Base-by-base conservation (phyloP, 176 grass and related monocot species). In the Musa beccarii region DNA sequence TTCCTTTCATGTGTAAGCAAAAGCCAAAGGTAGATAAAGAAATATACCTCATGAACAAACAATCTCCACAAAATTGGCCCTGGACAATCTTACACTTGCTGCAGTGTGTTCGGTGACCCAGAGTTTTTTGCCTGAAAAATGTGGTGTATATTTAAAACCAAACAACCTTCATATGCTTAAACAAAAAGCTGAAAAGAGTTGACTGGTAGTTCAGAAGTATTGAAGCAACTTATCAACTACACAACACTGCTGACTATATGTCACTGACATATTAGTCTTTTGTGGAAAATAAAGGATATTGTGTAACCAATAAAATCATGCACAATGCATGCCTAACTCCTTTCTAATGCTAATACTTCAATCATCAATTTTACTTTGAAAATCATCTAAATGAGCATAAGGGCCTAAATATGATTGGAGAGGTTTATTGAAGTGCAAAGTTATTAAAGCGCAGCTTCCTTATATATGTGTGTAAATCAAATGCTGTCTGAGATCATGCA, bases 21-120 rank as follows among this genome's bases (percentile, higher is more conserved):
- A 73, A 3, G 15, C 26, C 11, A 10, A 63, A 72, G 7, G 1
- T 75, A 67, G 8, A 56, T 66, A 72, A 51, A 59, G 19, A 67
- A 61, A 75, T 17, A 63, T 73, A 89, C 95, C 95, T 93, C 88
- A 89, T 98, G 67, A 85, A 93, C 74, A 98, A 76, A 89, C 94
- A 98, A 80, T 98, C 86, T 52, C 95, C 95, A 84, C 95, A 98
- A 63, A 93, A 93, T 82, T 98, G 95, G 16, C 95, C 95, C 77
- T 91, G 90, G n/a, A 82, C 68, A 78, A 93, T 81, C 73, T 86
- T 83, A 73, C 95, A 98, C 55, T 84, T 87, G 50, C 51, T 83
- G 75, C 95, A 98, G 52, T 80, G 82, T 19, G 95, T 98, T 66
- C 80, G 90, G 74, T 86, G 78, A 54, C 95, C 90, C 55, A 91